Evolutionary conservation across 2,329 filamentous ascomycete genomes (phyloP).

Genomic region (Xenoacremonium recifei): DNA sequence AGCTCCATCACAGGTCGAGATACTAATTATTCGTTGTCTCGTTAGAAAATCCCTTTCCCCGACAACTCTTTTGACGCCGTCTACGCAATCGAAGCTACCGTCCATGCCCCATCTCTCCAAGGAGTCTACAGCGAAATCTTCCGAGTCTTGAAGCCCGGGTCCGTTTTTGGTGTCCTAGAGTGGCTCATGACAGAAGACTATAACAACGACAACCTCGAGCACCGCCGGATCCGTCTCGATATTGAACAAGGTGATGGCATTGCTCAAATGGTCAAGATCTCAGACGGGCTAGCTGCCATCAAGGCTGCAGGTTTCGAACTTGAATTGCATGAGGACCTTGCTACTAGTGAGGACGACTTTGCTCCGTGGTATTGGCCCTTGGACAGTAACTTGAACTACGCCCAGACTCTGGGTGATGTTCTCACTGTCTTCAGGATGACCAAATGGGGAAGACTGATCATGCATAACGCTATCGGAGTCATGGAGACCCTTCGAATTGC

Average conservation of each 20-base stretch:
- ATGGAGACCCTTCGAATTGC: slow-evolving; percentile 71
- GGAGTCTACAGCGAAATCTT: slow-evolving; percentile 90
- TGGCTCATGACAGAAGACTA: slow-evolving; percentile 97
- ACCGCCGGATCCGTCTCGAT: slow-evolving; percentile 81
- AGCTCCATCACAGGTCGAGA: too few relatives aligned
- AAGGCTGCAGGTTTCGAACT: slow-evolving; percentile 81
- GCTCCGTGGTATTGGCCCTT: slow-evolving; percentile 91
- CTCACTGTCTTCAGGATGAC: slow-evolving; percentile 83
- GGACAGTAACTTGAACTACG: slow-evolving; percentile 71
- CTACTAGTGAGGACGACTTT: slow-evolving; percentile 37
- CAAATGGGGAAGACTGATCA: slow-evolving; percentile 66
- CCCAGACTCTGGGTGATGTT: slow-evolving; percentile 70
- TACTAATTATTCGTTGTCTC: too few relatives aligned
- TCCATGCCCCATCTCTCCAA: slow-evolving; percentile 82
- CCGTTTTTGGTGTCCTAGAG: slow-evolving; percentile 91
- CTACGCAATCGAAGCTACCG: slow-evolving; percentile 92
- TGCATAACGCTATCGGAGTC: slow-evolving; percentile 70
- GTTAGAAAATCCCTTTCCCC: slow-evolving; percentile 83
- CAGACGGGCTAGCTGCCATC: slow-evolving; percentile 76
- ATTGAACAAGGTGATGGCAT: slow-evolving; percentile 94
- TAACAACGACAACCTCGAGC: slow-evolving; percentile 77
- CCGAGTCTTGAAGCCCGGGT: slow-evolving; percentile 90
- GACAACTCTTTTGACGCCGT: slow-evolving; percentile 88
- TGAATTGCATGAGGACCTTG: slow-evolving; percentile 56
- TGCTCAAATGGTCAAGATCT: slow-evolving; percentile 86